A percentile compares a stretch with the other conserved stretches of the same genome.
These are phyloP conservation scores for Phycomyces nitens DNA, from an alignment of 192 early-diverging fungal genomes.

Conservation along the genomic window DNA sequence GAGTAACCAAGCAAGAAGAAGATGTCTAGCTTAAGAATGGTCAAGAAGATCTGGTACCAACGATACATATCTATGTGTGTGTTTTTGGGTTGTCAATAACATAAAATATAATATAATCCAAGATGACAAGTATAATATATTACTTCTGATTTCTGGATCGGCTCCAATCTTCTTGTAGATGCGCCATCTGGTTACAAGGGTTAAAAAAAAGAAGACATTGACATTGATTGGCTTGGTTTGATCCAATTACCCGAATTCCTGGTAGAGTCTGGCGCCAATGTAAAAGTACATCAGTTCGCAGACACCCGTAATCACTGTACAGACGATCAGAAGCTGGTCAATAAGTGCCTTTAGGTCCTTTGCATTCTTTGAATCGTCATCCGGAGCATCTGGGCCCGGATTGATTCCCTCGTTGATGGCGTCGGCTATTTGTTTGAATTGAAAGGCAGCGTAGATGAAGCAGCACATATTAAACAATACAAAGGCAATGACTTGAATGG, in stretches of 20 bases:
- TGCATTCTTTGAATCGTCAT: background rate
- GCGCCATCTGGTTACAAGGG: too few species aligned
- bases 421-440: slow-evolving; percentile 53
- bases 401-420: slow-evolving; percentile 26
- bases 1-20: slow-evolving; percentile 81
- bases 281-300: slow-evolving; percentile 45
- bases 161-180: slow-evolving; percentile 65
- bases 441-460: slow-evolving; percentile 65
- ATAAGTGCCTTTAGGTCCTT: slow-evolving; percentile 5
- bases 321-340: slow-evolving; percentile 45
- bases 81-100: too few species aligned
- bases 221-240: too few species aligned
- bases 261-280: slow-evolving; percentile 51
- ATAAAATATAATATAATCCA: too few species aligned
- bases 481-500: slow-evolving; percentile 66
- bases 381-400: too few species aligned
- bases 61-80: slow-evolving; percentile 47
- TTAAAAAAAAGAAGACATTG: too few species aligned
- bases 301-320: slow-evolving; percentile 53
- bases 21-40: slow-evolving; percentile 75
- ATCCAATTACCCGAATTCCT: slow-evolving; percentile 64
- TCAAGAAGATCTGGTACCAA: slow-evolving; percentile 74
- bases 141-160: slow-evolving; percentile 57
- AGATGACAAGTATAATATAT: too few species aligned
- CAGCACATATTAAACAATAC: slow-evolving; percentile 64